A percentile compares a stretch with the other conserved stretches of the same genome.
Evolutionary conservation across 768 basidiomycete genomes (phyloP).

Genomic region (Xerocomellus intermedius): DNA sequence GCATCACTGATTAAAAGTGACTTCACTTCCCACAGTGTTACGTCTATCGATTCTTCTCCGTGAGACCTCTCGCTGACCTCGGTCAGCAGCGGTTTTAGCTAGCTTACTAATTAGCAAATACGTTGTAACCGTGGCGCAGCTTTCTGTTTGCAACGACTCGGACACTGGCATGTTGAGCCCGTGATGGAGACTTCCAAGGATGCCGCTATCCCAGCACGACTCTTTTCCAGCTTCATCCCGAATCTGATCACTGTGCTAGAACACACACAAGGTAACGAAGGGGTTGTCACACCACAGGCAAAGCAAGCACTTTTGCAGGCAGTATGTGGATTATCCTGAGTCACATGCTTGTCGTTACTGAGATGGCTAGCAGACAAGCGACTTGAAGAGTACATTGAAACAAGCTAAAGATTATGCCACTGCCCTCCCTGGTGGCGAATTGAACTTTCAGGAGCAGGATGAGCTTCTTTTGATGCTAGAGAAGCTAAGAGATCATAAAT

Average conservation of each 20-base stretch:
- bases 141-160: not conserved
- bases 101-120: too few species aligned
- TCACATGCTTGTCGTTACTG: not conserved
- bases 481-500: constrained; percentile 57
- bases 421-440: constrained; percentile 69
- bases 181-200: constrained; percentile 11
- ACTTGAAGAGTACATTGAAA: constrained; percentile 57
- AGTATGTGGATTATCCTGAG: constrained; percentile 36
- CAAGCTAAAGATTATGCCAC: constrained; percentile 60
- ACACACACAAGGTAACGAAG: constrained; percentile 57
- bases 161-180: too few species aligned
- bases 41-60: too few species aligned
- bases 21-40: too few species aligned
- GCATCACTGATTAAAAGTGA: too few species aligned
- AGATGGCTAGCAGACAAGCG: constrained; percentile 55
- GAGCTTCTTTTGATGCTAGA: constrained; percentile 70
- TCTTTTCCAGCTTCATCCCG: constrained; percentile 56
- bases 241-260: constrained; percentile 63
- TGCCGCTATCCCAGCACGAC: constrained; percentile 38
- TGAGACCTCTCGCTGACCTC: too few species aligned
- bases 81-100: too few species aligned
- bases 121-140: not conserved
- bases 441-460: constrained; percentile 65
- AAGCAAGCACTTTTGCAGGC: constrained; percentile 69
- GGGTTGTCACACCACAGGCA: constrained; percentile 51